Percentiles rank a stretch among this genome's conserved stretches.
Evolutionary conservation across 768 basidiomycete genomes (phyloP).

Genomic region (Lentinula boryana): DNA sequence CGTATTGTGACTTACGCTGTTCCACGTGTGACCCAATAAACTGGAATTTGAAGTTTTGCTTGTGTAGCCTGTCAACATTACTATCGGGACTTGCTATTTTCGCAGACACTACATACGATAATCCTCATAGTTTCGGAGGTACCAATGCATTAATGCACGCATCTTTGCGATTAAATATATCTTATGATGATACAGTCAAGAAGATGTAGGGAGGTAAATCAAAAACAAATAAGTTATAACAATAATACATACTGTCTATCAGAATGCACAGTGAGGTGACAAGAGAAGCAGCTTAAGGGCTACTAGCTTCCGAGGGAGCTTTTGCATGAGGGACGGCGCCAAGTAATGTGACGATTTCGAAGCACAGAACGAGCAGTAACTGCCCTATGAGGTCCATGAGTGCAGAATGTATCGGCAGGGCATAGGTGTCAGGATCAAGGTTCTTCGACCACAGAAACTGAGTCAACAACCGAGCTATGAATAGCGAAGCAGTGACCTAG

Average conservation of each 20-base stretch:
- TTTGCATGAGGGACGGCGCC: slow-evolving; percentile 16
- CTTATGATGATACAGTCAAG: not conserved
- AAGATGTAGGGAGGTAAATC: not conserved
- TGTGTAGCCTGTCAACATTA: too few relatives aligned
- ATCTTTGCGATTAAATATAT: not conserved
- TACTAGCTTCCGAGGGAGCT: not conserved
- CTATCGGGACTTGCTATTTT: too few relatives aligned
- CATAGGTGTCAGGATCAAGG: slow-evolving; percentile 88
- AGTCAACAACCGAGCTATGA: slow-evolving; percentile 62
- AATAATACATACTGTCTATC: not conserved
- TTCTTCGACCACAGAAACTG: slow-evolving; percentile 71
- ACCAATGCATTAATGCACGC: not conserved
- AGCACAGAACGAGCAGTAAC: slow-evolving; percentile 70
- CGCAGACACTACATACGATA: too few relatives aligned
- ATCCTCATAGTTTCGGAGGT: not conserved
- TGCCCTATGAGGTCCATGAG: slow-evolving; percentile 84
- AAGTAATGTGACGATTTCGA: slow-evolving; percentile 53
- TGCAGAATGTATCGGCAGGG: slow-evolving; percentile 88
- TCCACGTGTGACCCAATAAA: too few relatives aligned
- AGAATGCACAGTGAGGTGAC: not conserved
- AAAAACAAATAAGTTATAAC: not conserved
- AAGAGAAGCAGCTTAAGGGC: not conserved
- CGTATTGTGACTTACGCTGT: not conserved
- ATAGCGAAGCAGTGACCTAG: slow-evolving; percentile 70
- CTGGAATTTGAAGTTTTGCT: too few relatives aligned